These are phyloP conservation scores for Xylaria polymorpha DNA, from an alignment of 2,329 filamentous ascomycete species.

Conservation along the genomic window DNA sequence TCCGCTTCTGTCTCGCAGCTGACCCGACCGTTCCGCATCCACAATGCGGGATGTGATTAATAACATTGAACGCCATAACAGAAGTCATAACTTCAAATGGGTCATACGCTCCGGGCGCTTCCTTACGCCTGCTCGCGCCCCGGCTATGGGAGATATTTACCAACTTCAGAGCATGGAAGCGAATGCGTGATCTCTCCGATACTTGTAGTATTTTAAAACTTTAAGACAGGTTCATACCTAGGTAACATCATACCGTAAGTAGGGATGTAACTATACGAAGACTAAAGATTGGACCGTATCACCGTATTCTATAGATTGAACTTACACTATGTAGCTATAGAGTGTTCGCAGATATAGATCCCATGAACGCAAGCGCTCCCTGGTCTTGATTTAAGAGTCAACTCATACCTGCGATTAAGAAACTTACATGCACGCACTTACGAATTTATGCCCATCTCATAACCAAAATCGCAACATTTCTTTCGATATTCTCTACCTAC, in stretches of 20 bases:
- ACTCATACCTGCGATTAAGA: not conserved
- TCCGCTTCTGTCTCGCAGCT: conserved; percentile 30
- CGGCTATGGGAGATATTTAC: not conserved
- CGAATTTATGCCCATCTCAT: not conserved
- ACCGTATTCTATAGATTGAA: not conserved
- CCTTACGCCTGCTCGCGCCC: not conserved
- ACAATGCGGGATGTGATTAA: conserved; percentile 24
- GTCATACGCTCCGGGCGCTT: conserved; percentile 7
- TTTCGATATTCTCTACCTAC: not conserved
- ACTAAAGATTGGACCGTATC: not conserved
- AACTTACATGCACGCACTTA: not conserved
- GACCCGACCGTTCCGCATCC: conserved; percentile 29
- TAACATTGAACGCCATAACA: conserved; percentile 7
- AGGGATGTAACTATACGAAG: not conserved
- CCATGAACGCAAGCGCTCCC: not conserved
- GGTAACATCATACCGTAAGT: not conserved
- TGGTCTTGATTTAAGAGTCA: not conserved
- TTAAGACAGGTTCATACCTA: too few relatives aligned
- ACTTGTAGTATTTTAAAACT: not conserved
- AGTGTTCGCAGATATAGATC: not conserved
- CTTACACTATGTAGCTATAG: not conserved
- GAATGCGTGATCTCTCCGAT: not conserved
- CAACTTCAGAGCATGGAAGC: not conserved
- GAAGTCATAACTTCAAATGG: conserved; percentile 16
- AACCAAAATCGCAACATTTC: not conserved